Base-by-base conservation (phyloP, 495 filamentous ascomycete species). In the Penicillium canariense region DNA sequence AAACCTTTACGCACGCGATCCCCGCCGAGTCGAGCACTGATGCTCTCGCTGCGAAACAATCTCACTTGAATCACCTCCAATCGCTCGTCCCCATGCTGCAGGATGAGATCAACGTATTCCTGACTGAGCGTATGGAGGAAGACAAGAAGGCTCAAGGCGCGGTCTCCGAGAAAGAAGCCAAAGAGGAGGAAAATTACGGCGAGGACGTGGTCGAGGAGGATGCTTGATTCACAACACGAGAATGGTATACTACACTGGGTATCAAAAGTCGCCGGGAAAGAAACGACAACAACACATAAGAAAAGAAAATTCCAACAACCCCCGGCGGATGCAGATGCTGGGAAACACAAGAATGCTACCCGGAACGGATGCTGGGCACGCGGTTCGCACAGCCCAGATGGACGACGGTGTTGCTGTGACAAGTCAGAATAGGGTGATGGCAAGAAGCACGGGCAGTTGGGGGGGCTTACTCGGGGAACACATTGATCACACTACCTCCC, bases 71-170 rank as follows among this genome's bases (percentile, higher is more conserved):
- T 23, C 72, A 76, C 5, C 80, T 97, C 2, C 84, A 88, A n/a
- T 63, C 75, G 9, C 77, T 83, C 1, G 77, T 85, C 4, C 68
- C 75, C 2, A 60, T 72, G 17, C 62, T 92, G 9, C 94, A 97
- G 60, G 83, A 80, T 15, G 76, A 83, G 14, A 76, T 97, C 63
- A 98, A 98, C 73, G 74, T 70, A 27, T 90, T 91, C 64, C 77
- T 98, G 56, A 98, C 94, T 20, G 70, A 75, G 56, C 82, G 85
- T 34, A 98, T 98, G 93, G 91, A 92, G 49, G 87, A 89, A 58
- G 94, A 96, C 61, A 92, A 90, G 56, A 79, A 76, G 25, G 55
- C 68, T 2, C 66, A 67, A 26, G 77, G 77, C n/a, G 68, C 78
- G 32, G 63, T 72, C 15, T 80, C 77, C 3, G 80, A 81, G 28